Base-by-base conservation (phyloP, 805 yeast genomes). In the Pichia cephalocereana region DNA sequence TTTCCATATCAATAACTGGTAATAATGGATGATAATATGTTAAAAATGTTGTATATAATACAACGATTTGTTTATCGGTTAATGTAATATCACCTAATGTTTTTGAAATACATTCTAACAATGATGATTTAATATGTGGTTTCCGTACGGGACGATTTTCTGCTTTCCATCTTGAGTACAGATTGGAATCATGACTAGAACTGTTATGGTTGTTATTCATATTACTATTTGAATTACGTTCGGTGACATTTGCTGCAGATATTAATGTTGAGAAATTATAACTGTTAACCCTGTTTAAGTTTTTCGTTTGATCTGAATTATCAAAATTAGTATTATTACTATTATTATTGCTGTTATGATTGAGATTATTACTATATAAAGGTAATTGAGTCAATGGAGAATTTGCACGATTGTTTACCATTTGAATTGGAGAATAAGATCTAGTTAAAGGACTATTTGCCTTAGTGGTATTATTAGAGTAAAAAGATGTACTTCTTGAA, bases 1-100 rank as follows among this genome's bases (percentile, higher is more conserved):
- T 77, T 8, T 70, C 54, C 2, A 91, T 75, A 60, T 91, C 96
- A 3, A 91, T 93, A 1, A 91, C 85, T 0, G 98, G 98, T 43
- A 93, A 62, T 45, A 85, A 80, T 1, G 87, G 85, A 63, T 91
- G 97, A 60, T 93, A 91, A 51, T 78, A 71, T n/a, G 70, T 67
- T 4, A 81, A 83, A 61, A 80, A 91, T 61, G 87, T 96, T 31
- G 69, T 52, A 60, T 72, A 91, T 11, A 90, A 68, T 11, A 71
- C 73, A 43, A 69, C 70, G 43, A 91, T 88, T 43, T 79, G 79
- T 6, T 73, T 75, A 0, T 86, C 69, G 0, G 78, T 64, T 45
- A 91, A 67, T 3, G 79, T 69, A 4, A 90, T 74, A 9, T 80
- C 80, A 32, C 89, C 96, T 37, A 87, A 64, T 5, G 82, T 66